Evolutionary conservation across 352 stramenopile species (phyloP).

Genomic region (Blastocystis sp.): DNA sequence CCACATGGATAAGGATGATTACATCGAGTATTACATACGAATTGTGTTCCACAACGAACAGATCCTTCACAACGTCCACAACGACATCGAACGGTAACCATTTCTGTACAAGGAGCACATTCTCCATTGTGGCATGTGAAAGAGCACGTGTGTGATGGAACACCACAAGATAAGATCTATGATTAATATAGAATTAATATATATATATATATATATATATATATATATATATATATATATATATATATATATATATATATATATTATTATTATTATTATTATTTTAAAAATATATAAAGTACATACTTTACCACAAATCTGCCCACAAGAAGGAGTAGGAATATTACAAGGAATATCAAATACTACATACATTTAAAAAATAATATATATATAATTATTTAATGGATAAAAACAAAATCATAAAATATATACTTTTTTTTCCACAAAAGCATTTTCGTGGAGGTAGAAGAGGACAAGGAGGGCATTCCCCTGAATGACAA

Average conservation of each 20-base stretch:
- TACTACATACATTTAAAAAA: neutral
- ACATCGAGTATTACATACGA: conserved; percentile 6
- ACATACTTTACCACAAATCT: conserved; percentile 15
- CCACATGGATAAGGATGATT: conserved; percentile 4
- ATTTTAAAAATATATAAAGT: too few relatives aligned
- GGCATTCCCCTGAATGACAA: conserved; percentile 14
- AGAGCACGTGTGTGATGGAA: neutral
- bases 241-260: too few relatives aligned
- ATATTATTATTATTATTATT: too few relatives aligned
- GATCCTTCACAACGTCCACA: conserved; percentile 8
- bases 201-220: conserved; percentile 14
- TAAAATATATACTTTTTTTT: conserved; percentile 7
- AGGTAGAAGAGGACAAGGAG: conserved; percentile 16
- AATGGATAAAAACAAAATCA: neutral
- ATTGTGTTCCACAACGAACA: too few relatives aligned
- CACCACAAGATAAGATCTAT: neutral
- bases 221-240: too few relatives aligned
- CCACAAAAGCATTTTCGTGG: conserved; percentile 32
- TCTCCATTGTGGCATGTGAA: conserved; percentile 14
- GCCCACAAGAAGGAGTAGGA: conserved; percentile 22
- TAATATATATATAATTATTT: conserved; percentile 5
- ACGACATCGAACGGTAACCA: conserved; percentile 13
- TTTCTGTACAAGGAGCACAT: conserved; percentile 5
- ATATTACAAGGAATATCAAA: conserved; percentile 12
- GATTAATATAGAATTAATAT: neutral